phyloP scores from a whole-genome alignment of 768 basidiomycete species.

The Pleurotus sapidus region DNA sequence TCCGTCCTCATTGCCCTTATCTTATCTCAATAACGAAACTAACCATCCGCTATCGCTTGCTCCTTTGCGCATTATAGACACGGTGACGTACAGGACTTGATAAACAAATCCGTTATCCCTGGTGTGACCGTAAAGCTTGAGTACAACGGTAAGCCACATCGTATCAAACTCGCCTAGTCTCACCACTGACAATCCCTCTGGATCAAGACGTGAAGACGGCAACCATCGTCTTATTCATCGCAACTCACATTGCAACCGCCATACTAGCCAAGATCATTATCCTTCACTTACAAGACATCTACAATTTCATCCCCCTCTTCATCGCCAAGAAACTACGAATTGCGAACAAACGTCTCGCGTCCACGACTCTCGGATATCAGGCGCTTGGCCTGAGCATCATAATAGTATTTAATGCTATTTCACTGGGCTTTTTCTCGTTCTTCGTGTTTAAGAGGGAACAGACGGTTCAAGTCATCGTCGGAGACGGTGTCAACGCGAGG shows the following conservation, averaged over 20 bases:
- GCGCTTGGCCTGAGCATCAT: conserved; percentile 4
- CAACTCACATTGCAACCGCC: conserved; percentile 10
- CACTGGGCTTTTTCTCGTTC: conserved; percentile 10
- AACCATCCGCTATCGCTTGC: background rate
- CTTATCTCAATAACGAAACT: background rate
- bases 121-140: conserved; percentile 13
- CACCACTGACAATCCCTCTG: background rate
- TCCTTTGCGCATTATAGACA: conserved; percentile 6
- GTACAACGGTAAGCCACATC: conserved; percentile 8
- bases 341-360: conserved; percentile 8
- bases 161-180: background rate
- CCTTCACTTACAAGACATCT: conserved; percentile 15
- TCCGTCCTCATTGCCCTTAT: conserved; percentile 1
- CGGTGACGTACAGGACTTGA: conserved; percentile 7
- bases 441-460: conserved; percentile 11
- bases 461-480: conserved; percentile 5
- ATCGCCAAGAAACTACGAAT: conserved; percentile 11
- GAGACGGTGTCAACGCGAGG: background rate
- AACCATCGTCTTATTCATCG: conserved; percentile 13
- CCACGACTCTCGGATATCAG: conserved; percentile 10
- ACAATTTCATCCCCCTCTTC: conserved; percentile 11
- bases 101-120: conserved; percentile 10
- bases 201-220: conserved; percentile 12
- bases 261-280: conserved; percentile 10
- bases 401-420: conserved; percentile 6